Percentiles rank a stretch among this genome's conserved stretches.
phyloP scores from a whole-genome alignment of 1,284 basidiomycete genomes.

The Hypsizygus ulmarius region DNA sequence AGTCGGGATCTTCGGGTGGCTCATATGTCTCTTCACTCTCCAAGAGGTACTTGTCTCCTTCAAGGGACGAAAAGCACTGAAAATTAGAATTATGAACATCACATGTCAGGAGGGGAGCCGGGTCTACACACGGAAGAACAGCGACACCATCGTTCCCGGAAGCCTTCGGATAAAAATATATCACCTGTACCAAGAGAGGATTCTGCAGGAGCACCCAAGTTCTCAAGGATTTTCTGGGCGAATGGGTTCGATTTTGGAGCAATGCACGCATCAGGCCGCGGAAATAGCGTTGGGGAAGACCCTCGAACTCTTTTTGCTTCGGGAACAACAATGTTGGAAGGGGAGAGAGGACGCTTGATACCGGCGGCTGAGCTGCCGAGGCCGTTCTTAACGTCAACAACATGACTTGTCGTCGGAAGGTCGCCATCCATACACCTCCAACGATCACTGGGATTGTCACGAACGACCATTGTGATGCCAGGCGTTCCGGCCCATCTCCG shows the following conservation, averaged over 20 bases:
- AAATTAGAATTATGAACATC: slow-evolving; percentile 6
- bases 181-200: slow-evolving; percentile 55
- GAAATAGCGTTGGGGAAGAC: slow-evolving; percentile 21
- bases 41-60: slow-evolving; percentile 55
- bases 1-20: slow-evolving; percentile 79
- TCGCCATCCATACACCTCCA: slow-evolving; percentile 51
- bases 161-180: slow-evolving; percentile 69
- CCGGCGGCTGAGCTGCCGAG: slow-evolving; percentile 26
- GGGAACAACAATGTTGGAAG: slow-evolving; percentile 35
- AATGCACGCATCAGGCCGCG: slow-evolving; percentile 38
- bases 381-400: slow-evolving; percentile 25
- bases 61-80: slow-evolving; percentile 56
- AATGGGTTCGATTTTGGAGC: slow-evolving; percentile 46
- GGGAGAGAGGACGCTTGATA: slow-evolving; percentile 51
- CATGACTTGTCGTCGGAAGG: slow-evolving; percentile 20
- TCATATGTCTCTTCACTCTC: slow-evolving; percentile 79
- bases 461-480: slow-evolving; percentile 62
- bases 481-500: slow-evolving; percentile 61
- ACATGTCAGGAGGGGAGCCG: slow-evolving; percentile 10
- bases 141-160: slow-evolving; percentile 71
- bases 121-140: slow-evolving; percentile 51
- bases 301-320: slow-evolving; percentile 49
- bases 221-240: slow-evolving; percentile 41
- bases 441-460: slow-evolving; percentile 37
- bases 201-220: slow-evolving; percentile 22